Base-by-base conservation (phyloP, 2,329 filamentous ascomycete species). In the Calonectria fujianensis region DNA sequence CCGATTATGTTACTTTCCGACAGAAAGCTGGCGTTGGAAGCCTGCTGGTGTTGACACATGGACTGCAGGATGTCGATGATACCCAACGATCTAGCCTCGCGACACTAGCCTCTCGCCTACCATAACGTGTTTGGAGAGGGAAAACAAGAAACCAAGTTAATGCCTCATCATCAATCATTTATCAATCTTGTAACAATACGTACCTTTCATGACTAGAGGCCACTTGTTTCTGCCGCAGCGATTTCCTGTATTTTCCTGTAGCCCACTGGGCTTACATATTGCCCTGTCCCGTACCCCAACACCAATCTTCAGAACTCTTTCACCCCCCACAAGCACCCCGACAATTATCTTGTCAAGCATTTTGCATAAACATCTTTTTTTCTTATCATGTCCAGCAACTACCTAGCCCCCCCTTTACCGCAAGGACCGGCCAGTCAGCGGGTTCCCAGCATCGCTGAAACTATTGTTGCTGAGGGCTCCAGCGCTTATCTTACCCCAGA, bases 181-280 rank as follows among this genome's bases (percentile, higher is more conserved):
- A 37, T 59, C 54, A 59, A 39, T 59, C 20, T 39, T 61, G 57
- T 41, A 61, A 41, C 57, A 59, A 35, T 29, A 61, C 35, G n/a
- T 29, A 29, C 11, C 35, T 61, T 29, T 61, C 7, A 10, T 29
- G n/a, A 4, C 57, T 35, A 61, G 16, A 11, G n/a, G 14, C 35
- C 14, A 61, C 35, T 41, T 61, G 57, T 61, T 39, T 61, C 31
- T 11, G n/a, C 24, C n/a, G 35, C 11, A 29, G 35, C 14, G 29
- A 61, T 18, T 61, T 35, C n/a, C 35, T 41, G 10, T 8, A 2
- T 18, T 18, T 2, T 0, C 11, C 11, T 18, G 4, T 20, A 8
- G 35, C n/a, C 24, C 7, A 27, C 20, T 61, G n/a, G 27, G 57
- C 24, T 61, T 61, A 61, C 57, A 61, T 61, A 61, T 61, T 41